Conservation (phyloP, 176 grass and related monocot genomes). For the Neostapfia colusana region DNA sequence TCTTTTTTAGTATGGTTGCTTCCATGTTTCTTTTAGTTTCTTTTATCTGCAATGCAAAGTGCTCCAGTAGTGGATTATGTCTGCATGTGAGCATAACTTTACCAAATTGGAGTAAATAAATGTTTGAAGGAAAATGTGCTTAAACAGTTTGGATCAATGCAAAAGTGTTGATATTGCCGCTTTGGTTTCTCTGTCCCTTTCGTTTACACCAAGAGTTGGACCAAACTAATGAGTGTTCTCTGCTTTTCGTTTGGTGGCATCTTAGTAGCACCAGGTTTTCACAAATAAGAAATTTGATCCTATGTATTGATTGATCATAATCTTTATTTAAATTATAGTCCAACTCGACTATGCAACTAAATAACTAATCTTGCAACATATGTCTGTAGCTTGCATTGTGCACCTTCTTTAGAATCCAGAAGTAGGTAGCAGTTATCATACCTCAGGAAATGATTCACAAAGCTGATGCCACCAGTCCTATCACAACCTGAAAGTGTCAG, state of each 20-base stretch:
- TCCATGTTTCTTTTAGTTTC: constrained; percentile 31
- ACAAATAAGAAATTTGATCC: constrained; percentile 13
- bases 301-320: neutral
- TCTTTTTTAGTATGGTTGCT: constrained; percentile 14
- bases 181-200: constrained; percentile 31
- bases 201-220: constrained; percentile 37
- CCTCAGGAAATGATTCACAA: neutral
- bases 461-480: neutral
- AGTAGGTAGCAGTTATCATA: neutral
- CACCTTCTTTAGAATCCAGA: neutral
- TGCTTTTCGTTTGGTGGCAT: constrained; percentile 25
- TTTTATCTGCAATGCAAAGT: constrained; percentile 31
- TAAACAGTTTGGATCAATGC: constrained; percentile 13
- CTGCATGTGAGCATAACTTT: constrained; percentile 21
- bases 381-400: neutral
- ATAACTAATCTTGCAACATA: neutral
- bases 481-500: neutral
- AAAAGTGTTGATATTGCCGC: constrained; percentile 18
- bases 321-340: constrained; percentile 20
- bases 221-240: constrained; percentile 6
- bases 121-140: constrained; percentile 2
- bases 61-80: constrained; percentile 23
- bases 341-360: neutral
- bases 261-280: constrained; percentile 12
- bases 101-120: constrained; percentile 22